phyloP scores from a whole-genome alignment of 2,329 filamentous ascomycete genomes.

The Fusarium fracticaudum region DNA sequence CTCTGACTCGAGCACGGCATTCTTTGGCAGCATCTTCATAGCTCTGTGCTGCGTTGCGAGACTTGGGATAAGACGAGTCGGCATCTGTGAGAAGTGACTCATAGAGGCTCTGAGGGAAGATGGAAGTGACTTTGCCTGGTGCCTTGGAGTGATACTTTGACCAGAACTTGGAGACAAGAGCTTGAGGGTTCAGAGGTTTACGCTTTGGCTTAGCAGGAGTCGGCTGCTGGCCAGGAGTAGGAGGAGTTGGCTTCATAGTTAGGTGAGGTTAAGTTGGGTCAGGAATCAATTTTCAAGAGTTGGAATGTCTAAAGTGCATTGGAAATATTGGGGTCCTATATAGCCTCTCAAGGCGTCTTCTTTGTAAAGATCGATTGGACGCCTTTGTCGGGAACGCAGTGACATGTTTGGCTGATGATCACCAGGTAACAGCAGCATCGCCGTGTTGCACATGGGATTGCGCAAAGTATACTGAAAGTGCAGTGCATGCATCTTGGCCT shows the following conservation, averaged over 20 bases:
- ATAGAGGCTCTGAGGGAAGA: slow-evolving; percentile 55
- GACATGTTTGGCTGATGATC: slow-evolving; percentile 1
- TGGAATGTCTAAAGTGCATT: neutral
- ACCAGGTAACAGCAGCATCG: slow-evolving; percentile 19
- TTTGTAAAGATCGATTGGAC: slow-evolving; percentile 9
- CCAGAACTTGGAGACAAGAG: slow-evolving; percentile 55
- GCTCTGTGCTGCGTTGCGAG: slow-evolving; percentile 52
- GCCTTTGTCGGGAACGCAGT: slow-evolving; percentile 11
- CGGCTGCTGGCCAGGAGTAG: neutral
- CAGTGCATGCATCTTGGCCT: slow-evolving; percentile 11
- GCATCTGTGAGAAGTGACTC: slow-evolving; percentile 40
- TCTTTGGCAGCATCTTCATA: slow-evolving; percentile 54
- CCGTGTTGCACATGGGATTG: slow-evolving; percentile 24
- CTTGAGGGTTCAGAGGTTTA: slow-evolving; percentile 49
- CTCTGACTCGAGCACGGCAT: slow-evolving; percentile 52
- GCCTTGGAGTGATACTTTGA: slow-evolving; percentile 52
- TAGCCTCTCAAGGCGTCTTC: neutral
- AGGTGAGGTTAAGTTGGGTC: neutral
- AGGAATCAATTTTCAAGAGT: neutral
- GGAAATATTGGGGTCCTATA: slow-evolving; percentile 12
- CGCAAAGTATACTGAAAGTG: slow-evolving; percentile 3
- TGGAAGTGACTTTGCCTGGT: slow-evolving; percentile 56
- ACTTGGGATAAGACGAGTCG: slow-evolving; percentile 38
- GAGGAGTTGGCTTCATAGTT: slow-evolving; percentile 26
- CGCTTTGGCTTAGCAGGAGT: slow-evolving; percentile 23